A percentile compares a stretch with the other conserved stretches of the same genome.
Evolutionary conservation across 305 asterid species (phyloP).

Genomic region (Plantago coronopus): DNA sequence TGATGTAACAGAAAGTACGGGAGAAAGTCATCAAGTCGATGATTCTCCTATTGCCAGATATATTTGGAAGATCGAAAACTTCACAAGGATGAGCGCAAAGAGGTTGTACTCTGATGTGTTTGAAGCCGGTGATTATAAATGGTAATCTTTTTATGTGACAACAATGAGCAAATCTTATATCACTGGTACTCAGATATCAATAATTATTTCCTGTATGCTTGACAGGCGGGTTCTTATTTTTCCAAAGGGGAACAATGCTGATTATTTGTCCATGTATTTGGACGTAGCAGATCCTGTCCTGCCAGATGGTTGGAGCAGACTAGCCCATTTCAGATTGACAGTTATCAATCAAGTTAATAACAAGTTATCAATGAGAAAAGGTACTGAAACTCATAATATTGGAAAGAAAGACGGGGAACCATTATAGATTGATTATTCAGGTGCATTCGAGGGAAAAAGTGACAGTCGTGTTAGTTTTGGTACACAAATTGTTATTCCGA

Average conservation of each 20-base stretch:
- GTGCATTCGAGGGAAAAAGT: no score
- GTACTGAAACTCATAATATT: conserved; percentile 23
- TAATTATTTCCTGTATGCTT: conserved; percentile 19
- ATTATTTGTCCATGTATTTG: conserved; percentile 36
- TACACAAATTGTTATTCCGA: no score
- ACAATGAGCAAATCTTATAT: conserved; percentile 10
- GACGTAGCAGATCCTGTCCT: conserved; percentile 41
- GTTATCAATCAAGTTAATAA: conserved; percentile 44
- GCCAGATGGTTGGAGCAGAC: conserved; percentile 58
- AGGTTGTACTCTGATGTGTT: conserved; percentile 42
- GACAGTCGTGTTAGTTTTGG: no score
- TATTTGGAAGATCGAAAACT: conserved; percentile 41
- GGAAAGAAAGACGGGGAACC: no score
- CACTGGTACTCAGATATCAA: background rate
- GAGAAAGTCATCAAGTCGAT: conserved; percentile 33
- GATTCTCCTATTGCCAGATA: conserved; percentile 37
- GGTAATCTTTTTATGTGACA: conserved; percentile 27
- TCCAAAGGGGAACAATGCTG: conserved; percentile 39
- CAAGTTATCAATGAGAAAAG: conserved; percentile 51
- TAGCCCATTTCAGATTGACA: conserved; percentile 48
- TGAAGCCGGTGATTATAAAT: conserved; percentile 37
- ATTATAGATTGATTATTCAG: no score
- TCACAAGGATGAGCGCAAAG: conserved; percentile 32
- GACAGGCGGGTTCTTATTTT: conserved; percentile 47
- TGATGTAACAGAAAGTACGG: conserved; percentile 27